Conservation (phyloP, 2,329 filamentous ascomycete genomes). For the Calonectria montana region DNA sequence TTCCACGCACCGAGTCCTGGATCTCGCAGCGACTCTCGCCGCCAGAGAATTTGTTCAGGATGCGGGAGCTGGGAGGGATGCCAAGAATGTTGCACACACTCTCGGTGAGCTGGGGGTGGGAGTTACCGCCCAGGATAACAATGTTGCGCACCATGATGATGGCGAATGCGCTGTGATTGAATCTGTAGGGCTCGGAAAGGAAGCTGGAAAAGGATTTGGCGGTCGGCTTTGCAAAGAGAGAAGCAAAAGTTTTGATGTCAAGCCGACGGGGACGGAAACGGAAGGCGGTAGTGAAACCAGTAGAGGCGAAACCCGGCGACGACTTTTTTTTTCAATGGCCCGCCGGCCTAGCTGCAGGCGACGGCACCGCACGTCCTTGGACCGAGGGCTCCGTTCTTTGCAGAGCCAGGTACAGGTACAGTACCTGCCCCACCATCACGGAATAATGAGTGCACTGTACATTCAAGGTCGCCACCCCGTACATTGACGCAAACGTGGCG, state of each 20-base stretch:
- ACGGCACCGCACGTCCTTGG: slow-evolving; percentile 24
- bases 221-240: slow-evolving; percentile 21
- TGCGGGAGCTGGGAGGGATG: slow-evolving; percentile 84
- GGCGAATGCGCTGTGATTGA: slow-evolving; percentile 29
- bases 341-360: slow-evolving; percentile 29
- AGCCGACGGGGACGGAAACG: slow-evolving; percentile 40
- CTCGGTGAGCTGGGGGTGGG: slow-evolving; percentile 88
- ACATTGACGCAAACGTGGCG: background rate
- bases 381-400: slow-evolving; percentile 4
- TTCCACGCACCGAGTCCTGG: slow-evolving; percentile 93
- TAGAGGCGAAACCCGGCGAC: slow-evolving; percentile 30
- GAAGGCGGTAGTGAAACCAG: slow-evolving; percentile 31
- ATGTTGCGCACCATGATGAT: slow-evolving; percentile 90
- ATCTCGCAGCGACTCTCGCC: slow-evolving; percentile 97
- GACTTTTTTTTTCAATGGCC: slow-evolving; percentile 40
- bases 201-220: slow-evolving; percentile 13
- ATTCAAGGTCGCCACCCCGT: background rate
- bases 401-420: slow-evolving; percentile 12
- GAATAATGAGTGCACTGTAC: slow-evolving; percentile 1
- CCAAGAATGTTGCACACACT: slow-evolving; percentile 90
- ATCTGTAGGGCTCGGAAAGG: slow-evolving; percentile 12
- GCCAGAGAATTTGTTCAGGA: slow-evolving; percentile 91
- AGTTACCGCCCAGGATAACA: slow-evolving; percentile 91
- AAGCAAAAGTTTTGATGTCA: slow-evolving; percentile 39
- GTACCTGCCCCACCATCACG: background rate